These are phyloP conservation scores for Letharia lupina DNA, from an alignment of 495 filamentous ascomycete species.

Conservation along the genomic window DNA sequence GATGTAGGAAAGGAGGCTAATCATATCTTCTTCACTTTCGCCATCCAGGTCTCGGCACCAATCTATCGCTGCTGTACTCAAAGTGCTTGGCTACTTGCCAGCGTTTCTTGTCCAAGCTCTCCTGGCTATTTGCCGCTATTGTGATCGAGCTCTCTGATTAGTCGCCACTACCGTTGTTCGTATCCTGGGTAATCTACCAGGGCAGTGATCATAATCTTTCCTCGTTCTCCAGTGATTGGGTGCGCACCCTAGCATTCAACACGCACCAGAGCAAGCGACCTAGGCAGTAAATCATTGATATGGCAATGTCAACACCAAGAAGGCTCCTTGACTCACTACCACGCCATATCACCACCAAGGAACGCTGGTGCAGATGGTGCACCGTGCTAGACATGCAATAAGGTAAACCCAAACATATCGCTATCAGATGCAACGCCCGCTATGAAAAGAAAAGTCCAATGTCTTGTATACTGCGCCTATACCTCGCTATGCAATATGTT, in stretches of 20 bases:
- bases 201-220: no score
- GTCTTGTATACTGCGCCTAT: neutral
- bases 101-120: neutral
- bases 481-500: constrained; percentile 6
- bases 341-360: neutral
- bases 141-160: neutral
- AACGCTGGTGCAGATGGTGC: neutral
- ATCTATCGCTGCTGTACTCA: neutral
- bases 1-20: no score
- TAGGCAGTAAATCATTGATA: neutral
- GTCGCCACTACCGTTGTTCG: no score
- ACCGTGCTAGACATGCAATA: neutral
- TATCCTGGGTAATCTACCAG: no score
- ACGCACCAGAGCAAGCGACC: neutral
- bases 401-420: neutral
- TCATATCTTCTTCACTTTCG: no score
- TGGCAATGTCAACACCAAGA: neutral
- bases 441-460: neutral
- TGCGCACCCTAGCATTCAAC: neutral
- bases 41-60: no score
- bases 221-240: no score
- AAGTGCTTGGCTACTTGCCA: neutral
- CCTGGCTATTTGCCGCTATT: neutral
- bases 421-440: neutral
- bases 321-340: neutral